Evolutionary conservation across 345 rosid genomes (phyloP).

Genomic region (Cardiospermum halicacabum): DNA sequence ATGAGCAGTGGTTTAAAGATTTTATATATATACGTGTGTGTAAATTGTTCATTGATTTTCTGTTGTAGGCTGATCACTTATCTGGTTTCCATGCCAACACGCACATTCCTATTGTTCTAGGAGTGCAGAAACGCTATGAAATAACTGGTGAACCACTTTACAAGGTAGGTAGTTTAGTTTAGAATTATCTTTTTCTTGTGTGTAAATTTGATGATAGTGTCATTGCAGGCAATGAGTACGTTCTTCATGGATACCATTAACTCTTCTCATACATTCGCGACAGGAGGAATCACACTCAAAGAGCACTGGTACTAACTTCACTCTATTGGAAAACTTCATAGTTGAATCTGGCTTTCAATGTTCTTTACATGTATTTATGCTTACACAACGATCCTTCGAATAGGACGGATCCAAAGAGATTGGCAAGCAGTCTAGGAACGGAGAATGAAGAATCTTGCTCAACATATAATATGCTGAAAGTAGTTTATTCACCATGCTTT

Average conservation of each 20-base stretch:
- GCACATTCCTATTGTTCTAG: conserved; percentile 45
- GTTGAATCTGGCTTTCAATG: background rate
- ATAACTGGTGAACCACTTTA: conserved; percentile 47
- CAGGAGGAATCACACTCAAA: conserved; percentile 42
- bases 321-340: background rate
- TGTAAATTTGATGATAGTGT: too few species aligned
- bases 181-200: too few species aligned
- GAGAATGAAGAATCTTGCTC: conserved; percentile 57
- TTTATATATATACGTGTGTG: too few species aligned
- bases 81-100: conserved; percentile 52
- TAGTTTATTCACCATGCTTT: conserved; percentile 5
- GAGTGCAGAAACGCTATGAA: conserved; percentile 50
- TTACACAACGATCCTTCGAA: too few species aligned
- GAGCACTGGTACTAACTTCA: conserved; percentile 39
- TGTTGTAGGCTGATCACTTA: conserved; percentile 40
- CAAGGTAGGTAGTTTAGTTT: conserved; percentile 23
- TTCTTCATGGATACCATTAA: conserved; percentile 51
- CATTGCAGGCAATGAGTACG: conserved; percentile 38
- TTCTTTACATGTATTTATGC: background rate
- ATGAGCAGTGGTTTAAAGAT: too few species aligned
- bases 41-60: background rate
- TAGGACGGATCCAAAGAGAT: conserved; percentile 44
- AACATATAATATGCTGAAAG: conserved; percentile 57
- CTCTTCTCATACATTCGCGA: conserved; percentile 45
- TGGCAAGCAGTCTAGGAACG: conserved; percentile 30